These are phyloP conservation scores for Penicillium sp. DNA, from an alignment of 2,329 filamentous ascomycete species.

Conservation along the genomic window DNA sequence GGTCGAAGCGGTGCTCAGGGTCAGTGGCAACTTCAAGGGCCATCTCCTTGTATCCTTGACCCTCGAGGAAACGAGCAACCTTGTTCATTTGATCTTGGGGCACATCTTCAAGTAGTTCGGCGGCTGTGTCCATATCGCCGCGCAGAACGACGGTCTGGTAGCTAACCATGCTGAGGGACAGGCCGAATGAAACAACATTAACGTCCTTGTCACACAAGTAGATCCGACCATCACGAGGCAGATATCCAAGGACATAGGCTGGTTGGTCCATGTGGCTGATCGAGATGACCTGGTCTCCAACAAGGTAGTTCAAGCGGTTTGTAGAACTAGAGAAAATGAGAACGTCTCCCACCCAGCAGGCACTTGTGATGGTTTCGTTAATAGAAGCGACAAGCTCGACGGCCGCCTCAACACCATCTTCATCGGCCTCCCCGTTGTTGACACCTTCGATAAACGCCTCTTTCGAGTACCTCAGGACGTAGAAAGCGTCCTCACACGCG, in stretches of 20 bases:
- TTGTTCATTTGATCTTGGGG: slow-evolving; percentile 96
- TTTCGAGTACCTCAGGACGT: slow-evolving; percentile 86
- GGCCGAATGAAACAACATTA: slow-evolving; percentile 80
- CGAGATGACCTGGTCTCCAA: slow-evolving; percentile 96
- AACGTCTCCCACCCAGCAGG: slow-evolving; percentile 97
- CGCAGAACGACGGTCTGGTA: slow-evolving; percentile 96
- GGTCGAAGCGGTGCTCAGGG: slow-evolving; percentile 92
- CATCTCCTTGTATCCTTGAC: slow-evolving; percentile 94
- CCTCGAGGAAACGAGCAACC: slow-evolving; percentile 94
- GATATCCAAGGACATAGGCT: slow-evolving; percentile 93
- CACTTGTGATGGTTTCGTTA: slow-evolving; percentile 87
- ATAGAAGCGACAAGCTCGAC: slow-evolving; percentile 97
- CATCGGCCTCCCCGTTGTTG: slow-evolving; percentile 78
- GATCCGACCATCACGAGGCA: slow-evolving; percentile 89
- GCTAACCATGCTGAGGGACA: slow-evolving; percentile 90
- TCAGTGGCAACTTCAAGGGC: slow-evolving; percentile 94
- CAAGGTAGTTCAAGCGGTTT: slow-evolving; percentile 95
- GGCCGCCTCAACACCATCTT: slow-evolving; percentile 90
- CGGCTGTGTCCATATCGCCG: slow-evolving; percentile 87
- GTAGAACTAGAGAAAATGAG: slow-evolving; percentile 98
- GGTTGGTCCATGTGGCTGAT: slow-evolving; percentile 95
- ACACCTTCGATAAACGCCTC: slow-evolving; percentile 84
- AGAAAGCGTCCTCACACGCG: slow-evolving; percentile 93
- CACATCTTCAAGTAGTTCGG: slow-evolving; percentile 79
- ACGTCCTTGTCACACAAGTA: slow-evolving; percentile 97